A percentile compares a stretch with the other conserved stretches of the same genome.
phyloP scores from a whole-genome alignment of 1,284 basidiomycete genomes.

The Melampsora americana region DNA sequence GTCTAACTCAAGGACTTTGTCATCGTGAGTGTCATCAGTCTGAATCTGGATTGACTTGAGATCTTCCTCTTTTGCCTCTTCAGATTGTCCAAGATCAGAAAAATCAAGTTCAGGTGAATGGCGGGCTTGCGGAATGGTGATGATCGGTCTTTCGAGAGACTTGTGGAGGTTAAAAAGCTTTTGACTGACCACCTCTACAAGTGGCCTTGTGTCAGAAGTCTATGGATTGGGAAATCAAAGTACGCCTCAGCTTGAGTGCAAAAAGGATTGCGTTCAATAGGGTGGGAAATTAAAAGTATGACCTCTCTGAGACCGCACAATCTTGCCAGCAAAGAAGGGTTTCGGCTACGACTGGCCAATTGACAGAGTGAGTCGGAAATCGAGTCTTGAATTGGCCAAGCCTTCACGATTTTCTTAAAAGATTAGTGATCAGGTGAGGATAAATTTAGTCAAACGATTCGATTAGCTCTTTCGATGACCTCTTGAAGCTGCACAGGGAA shows the following conservation, averaged over 20 bases:
- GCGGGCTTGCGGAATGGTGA: background rate
- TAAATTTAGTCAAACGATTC: background rate
- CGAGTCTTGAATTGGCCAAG: conserved; percentile 1
- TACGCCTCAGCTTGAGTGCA: background rate
- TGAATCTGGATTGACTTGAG: background rate
- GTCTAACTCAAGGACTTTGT: conserved; percentile 3
- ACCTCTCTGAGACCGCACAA: background rate
- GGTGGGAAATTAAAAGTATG: background rate
- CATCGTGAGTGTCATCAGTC: background rate
- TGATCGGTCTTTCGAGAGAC: background rate
- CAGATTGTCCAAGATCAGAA: background rate
- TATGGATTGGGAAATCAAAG: background rate
- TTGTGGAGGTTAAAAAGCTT: background rate
- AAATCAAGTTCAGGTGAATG: background rate
- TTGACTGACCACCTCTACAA: background rate
- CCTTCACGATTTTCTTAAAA: background rate
- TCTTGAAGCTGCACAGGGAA: background rate
- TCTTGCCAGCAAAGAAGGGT: background rate
- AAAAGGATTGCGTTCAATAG: background rate
- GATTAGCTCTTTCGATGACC: background rate
- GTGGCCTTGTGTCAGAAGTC: background rate
- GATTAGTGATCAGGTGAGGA: background rate
- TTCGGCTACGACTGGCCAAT: background rate
- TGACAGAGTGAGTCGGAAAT: background rate
- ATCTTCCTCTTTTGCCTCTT: background rate